Evolutionary conservation across 139 green algal species (phyloP).

Genomic region (Ostreobium quekettii): DNA sequence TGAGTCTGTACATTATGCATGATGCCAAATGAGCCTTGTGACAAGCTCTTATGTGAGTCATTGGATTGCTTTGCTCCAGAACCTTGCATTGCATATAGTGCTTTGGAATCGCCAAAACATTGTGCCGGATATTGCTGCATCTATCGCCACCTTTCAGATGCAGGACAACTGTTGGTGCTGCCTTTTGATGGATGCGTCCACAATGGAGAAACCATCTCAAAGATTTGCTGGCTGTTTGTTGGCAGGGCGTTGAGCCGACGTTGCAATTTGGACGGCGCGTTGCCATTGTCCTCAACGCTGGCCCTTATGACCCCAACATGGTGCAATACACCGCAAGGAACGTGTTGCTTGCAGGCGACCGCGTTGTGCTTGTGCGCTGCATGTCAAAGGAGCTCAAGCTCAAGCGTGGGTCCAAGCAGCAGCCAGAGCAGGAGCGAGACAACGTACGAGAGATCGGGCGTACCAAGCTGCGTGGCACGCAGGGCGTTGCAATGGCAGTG

Average conservation of each 20-base stretch:
- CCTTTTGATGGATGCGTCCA: too few relatives aligned
- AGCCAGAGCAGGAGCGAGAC: too few relatives aligned
- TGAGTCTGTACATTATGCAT: too few relatives aligned
- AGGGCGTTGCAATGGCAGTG: slow-evolving; percentile 12
- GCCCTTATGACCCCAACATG: not conserved
- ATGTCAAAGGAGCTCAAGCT: not conserved
- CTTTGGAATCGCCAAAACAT: not conserved
- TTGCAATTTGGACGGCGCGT: slow-evolving; percentile 12
- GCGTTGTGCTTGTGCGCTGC: slow-evolving; percentile 12
- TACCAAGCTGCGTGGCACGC: not conserved
- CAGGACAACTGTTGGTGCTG: too few relatives aligned
- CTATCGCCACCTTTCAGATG: too few relatives aligned
- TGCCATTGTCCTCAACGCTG: slow-evolving; percentile 7
- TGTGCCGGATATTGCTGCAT: too few relatives aligned
- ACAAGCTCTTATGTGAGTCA: too few relatives aligned
- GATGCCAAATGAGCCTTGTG: too few relatives aligned
- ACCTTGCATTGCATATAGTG: not conserved
- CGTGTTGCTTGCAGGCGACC: slow-evolving; percentile 13
- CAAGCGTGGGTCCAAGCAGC: not conserved
- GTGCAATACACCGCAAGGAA: slow-evolving; percentile 13
- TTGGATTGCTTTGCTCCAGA: too few relatives aligned
- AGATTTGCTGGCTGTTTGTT: slow-evolving; percentile 1
- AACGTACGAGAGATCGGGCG: slow-evolving; percentile 4
- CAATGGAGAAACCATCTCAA: too few relatives aligned
- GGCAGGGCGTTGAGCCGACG: slow-evolving; percentile 2